Evolutionary conservation across 352 stramenopile species (phyloP).

Genomic region (Globisporangium acanthophoron): DNA sequence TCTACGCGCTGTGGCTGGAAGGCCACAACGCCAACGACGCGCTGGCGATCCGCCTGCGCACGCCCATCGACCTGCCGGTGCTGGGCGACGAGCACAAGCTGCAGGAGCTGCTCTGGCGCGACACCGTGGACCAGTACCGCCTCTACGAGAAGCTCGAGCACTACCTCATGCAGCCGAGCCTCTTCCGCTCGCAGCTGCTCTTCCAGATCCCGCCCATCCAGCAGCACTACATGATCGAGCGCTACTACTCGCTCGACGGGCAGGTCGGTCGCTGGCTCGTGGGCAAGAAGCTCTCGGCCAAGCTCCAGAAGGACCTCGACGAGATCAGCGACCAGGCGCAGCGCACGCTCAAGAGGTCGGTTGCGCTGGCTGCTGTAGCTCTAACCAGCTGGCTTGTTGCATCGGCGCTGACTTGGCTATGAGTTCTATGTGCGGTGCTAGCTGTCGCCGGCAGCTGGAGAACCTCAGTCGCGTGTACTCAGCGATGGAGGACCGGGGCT

Average conservation of each 20-base stretch:
- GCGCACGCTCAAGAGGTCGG: slow-evolving; percentile 52
- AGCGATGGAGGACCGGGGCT: slow-evolving; percentile 75
- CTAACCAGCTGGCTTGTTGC: too few species aligned
- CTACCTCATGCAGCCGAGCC: slow-evolving; percentile 71
- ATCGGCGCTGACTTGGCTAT: not conserved
- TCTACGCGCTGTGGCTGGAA: slow-evolving; percentile 77
- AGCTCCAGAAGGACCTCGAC: slow-evolving; percentile 82
- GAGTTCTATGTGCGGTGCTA: slow-evolving; percentile 7
- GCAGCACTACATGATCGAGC: slow-evolving; percentile 78
- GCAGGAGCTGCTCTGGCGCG: slow-evolving; percentile 66
- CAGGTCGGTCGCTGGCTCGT: slow-evolving; percentile 68
- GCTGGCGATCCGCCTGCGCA: slow-evolving; percentile 39
- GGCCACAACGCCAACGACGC: slow-evolving; percentile 58
- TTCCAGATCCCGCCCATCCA: slow-evolving; percentile 76
- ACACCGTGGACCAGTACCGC: slow-evolving; percentile 82
- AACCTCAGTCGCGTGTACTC: slow-evolving; percentile 74
- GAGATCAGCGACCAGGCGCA: slow-evolving; percentile 69
- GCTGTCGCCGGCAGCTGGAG: slow-evolving; percentile 70
- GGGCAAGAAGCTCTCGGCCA: slow-evolving; percentile 76
- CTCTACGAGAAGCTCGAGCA: slow-evolving; percentile 83
- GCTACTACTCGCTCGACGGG: slow-evolving; percentile 73
- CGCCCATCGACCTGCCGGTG: slow-evolving; percentile 41
- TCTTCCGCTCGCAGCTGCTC: slow-evolving; percentile 74
- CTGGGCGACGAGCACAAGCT: slow-evolving; percentile 47
- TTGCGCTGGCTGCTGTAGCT: too few species aligned